Base-by-base conservation (phyloP, 768 basidiomycete species). In the Pleurotus tuber-regium region DNA sequence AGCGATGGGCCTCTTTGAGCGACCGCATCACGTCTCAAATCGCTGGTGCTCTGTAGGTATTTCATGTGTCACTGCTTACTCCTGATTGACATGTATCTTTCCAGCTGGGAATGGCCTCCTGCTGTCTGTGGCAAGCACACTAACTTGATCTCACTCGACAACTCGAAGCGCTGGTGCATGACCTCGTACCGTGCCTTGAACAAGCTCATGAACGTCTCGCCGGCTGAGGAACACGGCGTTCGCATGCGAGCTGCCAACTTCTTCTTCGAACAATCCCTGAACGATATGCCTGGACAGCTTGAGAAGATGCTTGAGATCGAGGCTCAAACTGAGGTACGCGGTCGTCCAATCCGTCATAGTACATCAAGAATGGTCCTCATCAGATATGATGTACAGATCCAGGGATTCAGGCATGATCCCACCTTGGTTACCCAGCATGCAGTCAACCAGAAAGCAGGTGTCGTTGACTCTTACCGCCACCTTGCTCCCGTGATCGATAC, bases 91-190 rank as follows among this genome's bases (percentile, higher is more conserved):
- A 21, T 42, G 12, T 16, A 6, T 26, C 12, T 30, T 14, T 40
- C 43, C 14, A 65, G 66, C 21, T 71, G 70, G 70, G 70, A 72
- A 52, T 71, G 63, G 55, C 70, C 70, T 1, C 70, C 70, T 12
- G 70, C 70, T 1, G 70, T 72, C 18, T 71, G 70, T 51, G 70
- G 70, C 35, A 58, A 65, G 33, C 70, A 72, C 57, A 68, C 68
- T 4, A 68, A 70, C 59, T 51, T 58, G 12, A 61, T 63, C 48
- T 72, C 69, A 6, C 59, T 71, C 9, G 55, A 51, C 9, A 63
- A 66, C 35, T 68, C 70, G 9, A 68, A 69, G 38, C 46, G 57
- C 25, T 72, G 69, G 70, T 66, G 64, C 56, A 64, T 70, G 66
- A 63, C 61, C 7, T 62, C 66, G 8, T 72, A 72, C 57, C 66